Evolutionary conservation across 2,329 filamentous ascomycete species (phyloP).

Genomic region (Lachnellula arida): DNA sequence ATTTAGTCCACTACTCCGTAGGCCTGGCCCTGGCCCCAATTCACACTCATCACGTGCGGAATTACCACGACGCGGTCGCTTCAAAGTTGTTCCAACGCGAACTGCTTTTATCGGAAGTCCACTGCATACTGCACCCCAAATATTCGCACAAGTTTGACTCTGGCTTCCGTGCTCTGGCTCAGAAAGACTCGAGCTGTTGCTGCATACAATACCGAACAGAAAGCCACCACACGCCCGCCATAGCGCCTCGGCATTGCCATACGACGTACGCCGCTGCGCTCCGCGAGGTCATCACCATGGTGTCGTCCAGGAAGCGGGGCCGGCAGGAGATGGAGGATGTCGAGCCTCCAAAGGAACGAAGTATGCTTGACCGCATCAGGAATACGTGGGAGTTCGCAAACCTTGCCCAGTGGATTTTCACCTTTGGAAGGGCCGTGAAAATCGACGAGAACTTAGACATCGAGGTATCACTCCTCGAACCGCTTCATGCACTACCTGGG

Average conservation of each 20-base stretch:
- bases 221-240: too few species aligned
- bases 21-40: too few species aligned
- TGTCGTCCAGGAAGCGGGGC: constrained; percentile 45
- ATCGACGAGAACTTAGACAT: constrained; percentile 85
- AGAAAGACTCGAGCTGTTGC: too few species aligned
- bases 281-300: constrained; percentile 33
- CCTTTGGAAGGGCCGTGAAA: constrained; percentile 86
- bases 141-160: too few species aligned
- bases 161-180: too few species aligned
- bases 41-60: too few species aligned
- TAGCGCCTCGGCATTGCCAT: not conserved
- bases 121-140: too few species aligned
- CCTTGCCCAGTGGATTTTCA: constrained; percentile 86
- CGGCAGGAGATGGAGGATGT: constrained; percentile 39
- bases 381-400: constrained; percentile 97
- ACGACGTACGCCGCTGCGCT: not conserved
- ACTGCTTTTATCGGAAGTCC: too few species aligned
- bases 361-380: constrained; percentile 62
- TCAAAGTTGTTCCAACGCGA: too few species aligned
- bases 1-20: too few species aligned
- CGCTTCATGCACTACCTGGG: not conserved
- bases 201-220: too few species aligned
- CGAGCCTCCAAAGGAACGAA: constrained; percentile 29
- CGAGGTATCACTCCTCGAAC: constrained; percentile 57
- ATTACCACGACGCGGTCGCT: too few species aligned